Conservation (phyloP, 768 basidiomycete genomes). For the Pisolithus orientalis region DNA sequence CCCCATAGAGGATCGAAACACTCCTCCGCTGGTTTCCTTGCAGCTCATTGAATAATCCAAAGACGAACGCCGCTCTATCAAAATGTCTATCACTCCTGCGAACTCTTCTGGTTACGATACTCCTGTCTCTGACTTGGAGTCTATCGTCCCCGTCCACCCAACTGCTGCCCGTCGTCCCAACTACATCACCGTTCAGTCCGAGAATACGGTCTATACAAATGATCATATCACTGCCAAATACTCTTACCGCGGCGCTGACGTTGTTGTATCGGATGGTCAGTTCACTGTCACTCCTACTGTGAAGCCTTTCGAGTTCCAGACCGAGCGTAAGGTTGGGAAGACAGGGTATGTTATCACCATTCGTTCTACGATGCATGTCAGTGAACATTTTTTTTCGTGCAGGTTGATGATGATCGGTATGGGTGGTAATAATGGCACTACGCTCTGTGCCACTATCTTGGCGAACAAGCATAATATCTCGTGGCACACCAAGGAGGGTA, state of each 20-base stretch:
- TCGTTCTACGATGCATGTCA: not conserved
- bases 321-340: constrained; percentile 76
- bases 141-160: constrained; percentile 69
- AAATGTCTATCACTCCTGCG: constrained; percentile 45
- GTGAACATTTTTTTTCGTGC: constrained; percentile 2
- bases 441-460: constrained; percentile 88
- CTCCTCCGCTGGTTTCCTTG: constrained; percentile 64
- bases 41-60: constrained; percentile 30
- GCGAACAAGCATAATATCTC: constrained; percentile 92
- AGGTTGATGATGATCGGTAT: constrained; percentile 97
- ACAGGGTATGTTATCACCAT: constrained; percentile 66
- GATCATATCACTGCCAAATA: constrained; percentile 81
- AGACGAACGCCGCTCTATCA: constrained; percentile 15
- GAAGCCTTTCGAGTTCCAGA: constrained; percentile 87
- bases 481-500: constrained; percentile 90
- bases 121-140: constrained; percentile 67
- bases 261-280: constrained; percentile 64
- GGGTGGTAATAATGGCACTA: constrained; percentile 96
- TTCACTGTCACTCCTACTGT: constrained; percentile 75
- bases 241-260: constrained; percentile 71
- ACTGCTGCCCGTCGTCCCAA: constrained; percentile 76
- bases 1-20: constrained; percentile 83
- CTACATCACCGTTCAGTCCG: constrained; percentile 74
- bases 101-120: constrained; percentile 65
- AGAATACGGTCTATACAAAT: constrained; percentile 75